Conservation (phyloP, 306 rosid species). For the Inga leiocalycina region DNA sequence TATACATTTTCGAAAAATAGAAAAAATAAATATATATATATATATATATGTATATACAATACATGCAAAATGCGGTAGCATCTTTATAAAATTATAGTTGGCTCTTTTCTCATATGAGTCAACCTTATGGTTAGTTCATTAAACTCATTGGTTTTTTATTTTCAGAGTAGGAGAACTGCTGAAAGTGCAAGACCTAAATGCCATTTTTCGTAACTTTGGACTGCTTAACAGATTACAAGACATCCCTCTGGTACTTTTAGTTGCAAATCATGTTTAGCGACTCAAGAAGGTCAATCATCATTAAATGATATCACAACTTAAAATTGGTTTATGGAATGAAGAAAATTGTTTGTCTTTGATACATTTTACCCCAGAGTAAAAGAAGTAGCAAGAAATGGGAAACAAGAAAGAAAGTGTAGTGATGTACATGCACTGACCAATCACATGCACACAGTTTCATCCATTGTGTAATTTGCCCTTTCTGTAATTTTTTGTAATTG, state of each 20-base stretch:
- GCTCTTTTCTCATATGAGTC: background rate
- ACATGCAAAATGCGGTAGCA: background rate
- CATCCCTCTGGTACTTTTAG: constrained; percentile 63
- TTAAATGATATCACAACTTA: background rate
- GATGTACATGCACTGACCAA: background rate
- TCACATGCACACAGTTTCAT: background rate
- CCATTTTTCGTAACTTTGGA: constrained; percentile 62
- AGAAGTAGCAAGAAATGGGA: background rate
- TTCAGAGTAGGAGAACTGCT: constrained; percentile 62
- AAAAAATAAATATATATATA: too few species aligned
- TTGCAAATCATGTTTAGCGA: background rate
- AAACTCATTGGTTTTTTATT: background rate
- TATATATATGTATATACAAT: too few species aligned
- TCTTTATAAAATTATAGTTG: background rate
- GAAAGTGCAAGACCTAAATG: constrained; percentile 78
- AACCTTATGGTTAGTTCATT: background rate
- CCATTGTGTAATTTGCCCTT: background rate
- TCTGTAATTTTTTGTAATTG: background rate
- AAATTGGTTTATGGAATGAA: background rate
- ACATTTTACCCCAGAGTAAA: background rate
- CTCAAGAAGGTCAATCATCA: background rate
- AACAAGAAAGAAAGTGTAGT: background rate
- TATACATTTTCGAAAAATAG: too few species aligned
- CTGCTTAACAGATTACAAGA: constrained; percentile 52
- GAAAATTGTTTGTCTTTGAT: background rate